Evolutionary conservation across 441 rosid species (phyloP).

Genomic region (Brassica hybrid): DNA sequence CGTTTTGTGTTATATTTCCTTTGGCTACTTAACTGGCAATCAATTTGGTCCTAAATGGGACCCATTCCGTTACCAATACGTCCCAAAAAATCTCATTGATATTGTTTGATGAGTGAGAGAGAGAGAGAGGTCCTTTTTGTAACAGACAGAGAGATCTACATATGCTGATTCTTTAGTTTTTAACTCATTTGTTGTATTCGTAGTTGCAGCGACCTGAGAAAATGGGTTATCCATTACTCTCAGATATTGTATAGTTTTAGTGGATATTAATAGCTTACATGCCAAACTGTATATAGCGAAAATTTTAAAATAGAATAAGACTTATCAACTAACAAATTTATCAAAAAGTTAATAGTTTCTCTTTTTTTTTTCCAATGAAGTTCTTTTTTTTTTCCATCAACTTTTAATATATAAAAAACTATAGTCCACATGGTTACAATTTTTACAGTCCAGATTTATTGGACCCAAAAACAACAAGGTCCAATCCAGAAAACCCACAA

Average conservation of each 20-base stretch:
- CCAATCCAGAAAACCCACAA: neutral
- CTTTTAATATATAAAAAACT: no score
- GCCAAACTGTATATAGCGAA: no score
- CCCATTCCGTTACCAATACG: conserved; percentile 47
- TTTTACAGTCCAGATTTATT: neutral
- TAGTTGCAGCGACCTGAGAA: conserved; percentile 23
- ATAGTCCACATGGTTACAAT: neutral
- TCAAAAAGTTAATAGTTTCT: no score
- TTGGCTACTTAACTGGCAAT: conserved; percentile 62
- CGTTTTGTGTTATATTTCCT: neutral
- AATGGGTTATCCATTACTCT: conserved; percentile 13
- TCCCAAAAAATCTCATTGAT: conserved; percentile 29
- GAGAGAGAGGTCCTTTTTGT: neutral
- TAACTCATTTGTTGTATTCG: conserved; percentile 34
- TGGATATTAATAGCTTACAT: conserved; percentile 3
- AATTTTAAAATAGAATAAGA: no score
- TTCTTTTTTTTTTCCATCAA: neutral
- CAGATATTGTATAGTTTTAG: neutral
- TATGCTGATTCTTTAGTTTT: neutral
- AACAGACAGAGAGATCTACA: neutral
- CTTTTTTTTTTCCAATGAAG: no score
- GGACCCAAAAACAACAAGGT: neutral
- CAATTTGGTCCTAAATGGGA: conserved; percentile 59
- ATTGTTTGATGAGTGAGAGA: neutral
- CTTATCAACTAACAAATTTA: no score